Evolutionary conservation across 345 rosid genomes (phyloP), one percentile per base, ranked within the genome.

Genomic region (Gynandropsis gynandra): DNA sequence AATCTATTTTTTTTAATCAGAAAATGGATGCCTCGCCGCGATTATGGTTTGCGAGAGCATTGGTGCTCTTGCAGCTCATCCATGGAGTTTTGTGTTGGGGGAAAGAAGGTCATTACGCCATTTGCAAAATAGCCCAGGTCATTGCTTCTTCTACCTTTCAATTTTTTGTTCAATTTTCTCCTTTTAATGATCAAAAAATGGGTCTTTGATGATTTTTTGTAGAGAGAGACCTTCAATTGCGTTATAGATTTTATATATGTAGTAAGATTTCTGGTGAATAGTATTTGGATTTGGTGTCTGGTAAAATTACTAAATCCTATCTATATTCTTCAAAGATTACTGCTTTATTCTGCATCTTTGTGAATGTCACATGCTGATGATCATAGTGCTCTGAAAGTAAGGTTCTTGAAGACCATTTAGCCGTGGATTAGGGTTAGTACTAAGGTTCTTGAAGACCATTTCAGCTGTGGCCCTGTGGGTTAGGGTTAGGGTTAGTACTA

Each of bases 71-170:
- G 63, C 90, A 75, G 53, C 70, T 81, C 33, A 17, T 70, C 9
- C 58, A 72, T 73, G 83, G 85, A 31, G 74, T 69, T 56, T 65
- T 74, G 37, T 72, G 80, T 24, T 83, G 97, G 97, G 97, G 90
- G 65, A 74, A 77, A 35, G 90, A 83, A 34, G 97, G 94, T 50
- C 97, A 89, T 57, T 83, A 59, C 56, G 74, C 78, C 50, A 50
- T 56, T 65, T 89, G 97, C 78, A 83, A 76, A 65, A 76, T 89
- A 40, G 97, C 98, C 12, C 95, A 90, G 92, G 95, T 78, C 0
- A 69, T 8, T 4, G 16, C 24, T 41, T 29, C 8, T 3, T 13
- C 6, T 7, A 9, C 19, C 38, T 42, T 50, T 31, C 10, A 14
- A 34, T 37, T 13, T 3, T 24, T 24, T 24, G 29, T 24, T 24